Conservation (phyloP, 2,329 filamentous ascomycete genomes). For the Botryotinia globosa region DNA sequence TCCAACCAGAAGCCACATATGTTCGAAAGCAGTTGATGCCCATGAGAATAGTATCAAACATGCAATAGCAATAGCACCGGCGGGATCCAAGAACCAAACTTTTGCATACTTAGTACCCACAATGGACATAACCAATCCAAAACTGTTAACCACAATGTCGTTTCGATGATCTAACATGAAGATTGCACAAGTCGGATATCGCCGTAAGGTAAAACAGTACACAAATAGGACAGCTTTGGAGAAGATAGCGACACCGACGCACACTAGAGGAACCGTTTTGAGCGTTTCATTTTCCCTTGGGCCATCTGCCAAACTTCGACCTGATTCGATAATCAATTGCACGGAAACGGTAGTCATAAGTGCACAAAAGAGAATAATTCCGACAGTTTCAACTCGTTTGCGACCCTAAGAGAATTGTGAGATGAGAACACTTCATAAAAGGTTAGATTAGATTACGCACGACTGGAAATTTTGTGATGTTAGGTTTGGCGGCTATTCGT, state of each 20-base stretch:
- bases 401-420: constrained; percentile 13
- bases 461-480: constrained; percentile 18
- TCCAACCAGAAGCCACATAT: constrained; percentile 89
- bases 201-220: constrained; percentile 88
- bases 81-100: constrained; percentile 88
- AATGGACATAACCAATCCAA: constrained; percentile 88
- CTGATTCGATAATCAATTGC: constrained; percentile 87
- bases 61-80: constrained; percentile 83
- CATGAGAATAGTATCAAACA: constrained; percentile 75
- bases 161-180: constrained; percentile 97
- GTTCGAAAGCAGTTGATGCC: constrained; percentile 79
- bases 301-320: constrained; percentile 61
- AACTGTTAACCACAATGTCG: constrained; percentile 93
- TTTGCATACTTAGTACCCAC: constrained; percentile 74
- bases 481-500: constrained; percentile 75
- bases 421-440: not conserved
- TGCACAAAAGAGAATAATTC: constrained; percentile 95
- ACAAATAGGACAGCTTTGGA: constrained; percentile 83
- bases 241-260: constrained; percentile 69
- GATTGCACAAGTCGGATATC: constrained; percentile 88
- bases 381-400: constrained; percentile 80
- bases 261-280: constrained; percentile 75
- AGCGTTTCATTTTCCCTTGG: constrained; percentile 50
- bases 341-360: constrained; percentile 91
- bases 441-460: not conserved